Conservation (phyloP, 495 filamentous ascomycete species). For the Aspergillus biplanus region DNA sequence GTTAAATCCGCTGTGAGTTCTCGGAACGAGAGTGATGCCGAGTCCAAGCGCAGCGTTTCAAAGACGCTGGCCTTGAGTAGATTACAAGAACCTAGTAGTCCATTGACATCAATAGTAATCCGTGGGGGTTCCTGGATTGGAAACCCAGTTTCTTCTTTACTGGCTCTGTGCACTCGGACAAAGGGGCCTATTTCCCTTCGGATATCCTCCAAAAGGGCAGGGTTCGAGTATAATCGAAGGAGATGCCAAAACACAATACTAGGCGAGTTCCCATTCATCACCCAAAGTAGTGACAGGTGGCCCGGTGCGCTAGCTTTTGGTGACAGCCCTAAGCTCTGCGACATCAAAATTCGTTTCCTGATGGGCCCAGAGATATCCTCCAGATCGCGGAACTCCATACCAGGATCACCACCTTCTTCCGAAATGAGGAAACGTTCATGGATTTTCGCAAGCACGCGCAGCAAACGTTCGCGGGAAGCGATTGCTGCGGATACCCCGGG, state of each 20-base stretch:
- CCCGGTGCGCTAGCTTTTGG: constrained; percentile 36
- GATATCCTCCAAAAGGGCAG: constrained; percentile 49
- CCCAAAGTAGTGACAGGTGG: constrained; percentile 55
- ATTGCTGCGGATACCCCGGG: constrained; percentile 54
- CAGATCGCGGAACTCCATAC: constrained; percentile 54
- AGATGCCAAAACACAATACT: constrained; percentile 61
- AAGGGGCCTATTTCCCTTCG: constrained; percentile 56
- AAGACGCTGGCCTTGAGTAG: constrained; percentile 57
- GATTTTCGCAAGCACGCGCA: constrained; percentile 49
- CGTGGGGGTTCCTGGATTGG: constrained; percentile 54
- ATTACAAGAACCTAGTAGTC: constrained; percentile 50
- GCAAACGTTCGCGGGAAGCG: constrained; percentile 54
- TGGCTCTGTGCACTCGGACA: constrained; percentile 47
- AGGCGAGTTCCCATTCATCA: constrained; percentile 54
- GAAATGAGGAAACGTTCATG: constrained; percentile 53
- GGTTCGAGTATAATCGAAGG: constrained; percentile 54
- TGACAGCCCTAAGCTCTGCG: constrained; percentile 38
- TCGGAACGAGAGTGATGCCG: constrained; percentile 49
- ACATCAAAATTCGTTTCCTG: constrained; percentile 45
- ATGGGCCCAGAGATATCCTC: constrained; percentile 56
- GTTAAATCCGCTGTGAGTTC: constrained; percentile 47
- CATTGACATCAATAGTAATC: constrained; percentile 50
- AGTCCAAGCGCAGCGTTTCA: constrained; percentile 57
- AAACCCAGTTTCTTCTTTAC: constrained; percentile 52
- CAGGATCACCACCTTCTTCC: constrained; percentile 50